A percentile compares a stretch with the other conserved stretches of the same genome.
Conservation (phyloP, 768 basidiomycete genomes). For the Mycena sanguinolenta region DNA sequence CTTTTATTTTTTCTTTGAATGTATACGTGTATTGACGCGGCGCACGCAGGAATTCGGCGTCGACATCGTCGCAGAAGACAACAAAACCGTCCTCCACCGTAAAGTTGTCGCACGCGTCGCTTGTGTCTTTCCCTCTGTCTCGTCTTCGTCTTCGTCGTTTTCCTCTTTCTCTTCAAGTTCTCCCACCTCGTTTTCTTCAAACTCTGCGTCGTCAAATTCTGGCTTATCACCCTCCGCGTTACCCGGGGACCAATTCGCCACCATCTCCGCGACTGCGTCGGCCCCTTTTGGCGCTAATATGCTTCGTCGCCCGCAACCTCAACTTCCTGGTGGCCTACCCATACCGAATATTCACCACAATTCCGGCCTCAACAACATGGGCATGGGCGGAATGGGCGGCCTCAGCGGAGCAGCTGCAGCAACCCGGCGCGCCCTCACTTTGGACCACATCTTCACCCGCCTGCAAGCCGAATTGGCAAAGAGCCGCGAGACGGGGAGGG, state of each 20-base stretch:
- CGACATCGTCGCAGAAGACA: constrained; percentile 98
- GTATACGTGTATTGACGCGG: too few species aligned
- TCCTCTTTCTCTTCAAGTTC: too few species aligned
- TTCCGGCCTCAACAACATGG: too few species aligned
- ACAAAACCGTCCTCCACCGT: constrained; percentile 97
- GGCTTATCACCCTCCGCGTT: constrained; percentile 27
- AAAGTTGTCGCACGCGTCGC: constrained; percentile 97
- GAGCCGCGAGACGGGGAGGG: constrained; percentile 91
- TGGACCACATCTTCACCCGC: constrained; percentile 91
- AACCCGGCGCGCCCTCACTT: constrained; percentile 86
- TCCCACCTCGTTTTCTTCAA: too few species aligned
- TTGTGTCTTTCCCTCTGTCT: constrained; percentile 89
- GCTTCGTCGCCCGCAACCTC: constrained; percentile 70
- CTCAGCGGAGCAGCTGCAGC: too few species aligned
- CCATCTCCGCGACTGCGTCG: constrained; percentile 3
- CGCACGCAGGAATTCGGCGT: constrained; percentile 99
- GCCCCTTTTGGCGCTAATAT: constrained; percentile 36
- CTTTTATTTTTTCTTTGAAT: too few species aligned
- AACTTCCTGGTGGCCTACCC: too few species aligned
- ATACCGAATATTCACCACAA: constrained; percentile 65
- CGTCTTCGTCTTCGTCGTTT: too few species aligned
- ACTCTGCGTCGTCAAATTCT: too few species aligned
- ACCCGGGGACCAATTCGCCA: constrained; percentile 32
- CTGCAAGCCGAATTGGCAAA: constrained; percentile 95
- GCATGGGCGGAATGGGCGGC: constrained; percentile 86